Percentiles rank a stretch among this genome's conserved stretches.
Conservation (phyloP, 2,329 filamentous ascomycete species). For the Shiraia sp. region DNA sequence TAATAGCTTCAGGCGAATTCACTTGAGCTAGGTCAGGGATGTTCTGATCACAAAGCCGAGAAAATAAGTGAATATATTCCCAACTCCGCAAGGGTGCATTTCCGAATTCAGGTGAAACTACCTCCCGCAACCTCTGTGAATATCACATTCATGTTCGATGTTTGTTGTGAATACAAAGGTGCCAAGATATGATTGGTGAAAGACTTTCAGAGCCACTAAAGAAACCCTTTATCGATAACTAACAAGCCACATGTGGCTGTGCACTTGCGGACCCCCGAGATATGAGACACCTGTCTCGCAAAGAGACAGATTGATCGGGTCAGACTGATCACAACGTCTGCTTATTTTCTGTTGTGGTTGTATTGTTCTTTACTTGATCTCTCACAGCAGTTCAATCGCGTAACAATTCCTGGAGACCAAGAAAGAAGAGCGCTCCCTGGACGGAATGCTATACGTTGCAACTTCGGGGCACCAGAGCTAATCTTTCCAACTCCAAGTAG, state of each 20-base stretch:
- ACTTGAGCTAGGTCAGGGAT: not conserved
- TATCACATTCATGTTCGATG: too few relatives aligned
- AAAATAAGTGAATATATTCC: too few relatives aligned
- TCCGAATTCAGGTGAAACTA: too few relatives aligned
- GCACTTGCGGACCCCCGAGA: slow-evolving; percentile 6
- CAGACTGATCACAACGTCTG: not conserved
- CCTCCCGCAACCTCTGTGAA: too few relatives aligned
- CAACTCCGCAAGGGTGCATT: too few relatives aligned
- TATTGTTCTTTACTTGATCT: not conserved
- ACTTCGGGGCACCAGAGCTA: slow-evolving; percentile 36
- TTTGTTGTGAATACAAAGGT: too few relatives aligned
- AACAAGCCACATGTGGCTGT: slow-evolving; percentile 2
- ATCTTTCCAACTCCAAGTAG: slow-evolving; percentile 7
- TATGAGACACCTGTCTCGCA: slow-evolving; percentile 1
- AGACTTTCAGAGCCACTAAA: too few relatives aligned
- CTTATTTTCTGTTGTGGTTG: not conserved
- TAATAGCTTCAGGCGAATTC: slow-evolving; percentile 3
- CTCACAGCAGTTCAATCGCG: not conserved
- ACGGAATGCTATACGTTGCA: slow-evolving; percentile 46
- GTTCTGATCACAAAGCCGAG: not conserved
- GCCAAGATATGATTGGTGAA: not conserved
- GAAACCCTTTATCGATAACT: slow-evolving; percentile 3
- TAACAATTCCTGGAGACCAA: too few relatives aligned
- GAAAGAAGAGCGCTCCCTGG: slow-evolving; percentile 3
- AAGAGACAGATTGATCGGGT: not conserved